A percentile compares a stretch with the other conserved stretches of the same genome.
These are phyloP conservation scores for Posidonia oceanica DNA, from an alignment of 116 monocot species.

Conservation along the genomic window DNA sequence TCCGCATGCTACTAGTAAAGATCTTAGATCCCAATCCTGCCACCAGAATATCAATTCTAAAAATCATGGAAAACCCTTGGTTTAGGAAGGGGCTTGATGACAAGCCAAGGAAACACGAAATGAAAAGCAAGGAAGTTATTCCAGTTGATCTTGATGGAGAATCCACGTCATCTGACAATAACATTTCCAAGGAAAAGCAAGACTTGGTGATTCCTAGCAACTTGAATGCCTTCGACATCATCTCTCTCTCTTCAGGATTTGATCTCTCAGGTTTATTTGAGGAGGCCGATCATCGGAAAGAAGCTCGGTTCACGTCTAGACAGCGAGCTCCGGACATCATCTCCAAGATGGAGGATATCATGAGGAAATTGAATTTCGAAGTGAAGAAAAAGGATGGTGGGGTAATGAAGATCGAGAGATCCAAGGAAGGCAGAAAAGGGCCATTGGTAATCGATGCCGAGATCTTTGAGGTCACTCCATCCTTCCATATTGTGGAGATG, in stretches of 20 bases:
- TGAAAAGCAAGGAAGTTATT: not conserved
- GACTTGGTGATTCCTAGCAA: constrained; percentile 12
- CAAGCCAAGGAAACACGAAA: not conserved
- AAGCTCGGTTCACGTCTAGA: constrained; percentile 39
- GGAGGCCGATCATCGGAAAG: constrained; percentile 7
- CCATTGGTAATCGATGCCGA: constrained; percentile 49
- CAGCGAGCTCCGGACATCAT: constrained; percentile 34
- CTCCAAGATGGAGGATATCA: constrained; percentile 58
- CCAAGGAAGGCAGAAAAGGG: constrained; percentile 46
- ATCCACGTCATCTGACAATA: not conserved
- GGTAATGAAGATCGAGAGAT: constrained; percentile 38
- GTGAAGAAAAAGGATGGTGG: constrained; percentile 59
- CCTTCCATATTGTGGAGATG: constrained; percentile 57
- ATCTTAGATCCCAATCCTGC: constrained; percentile 17
- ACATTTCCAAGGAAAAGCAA: constrained; percentile 2
- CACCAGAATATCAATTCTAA: constrained; percentile 11
- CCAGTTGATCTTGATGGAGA: constrained; percentile 6
- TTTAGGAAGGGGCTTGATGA: constrained; percentile 19
- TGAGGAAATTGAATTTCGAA: constrained; percentile 39
- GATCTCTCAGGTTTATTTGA: constrained; percentile 51
- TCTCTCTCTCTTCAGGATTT: constrained; percentile 33
- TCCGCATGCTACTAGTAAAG: constrained; percentile 11
- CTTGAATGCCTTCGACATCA: constrained; percentile 55
- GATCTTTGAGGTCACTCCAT: constrained; percentile 57
- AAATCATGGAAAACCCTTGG: constrained; percentile 26